Base-by-base conservation (phyloP, 2,329 filamentous ascomycete genomes). In the Colletotrichum filicis region DNA sequence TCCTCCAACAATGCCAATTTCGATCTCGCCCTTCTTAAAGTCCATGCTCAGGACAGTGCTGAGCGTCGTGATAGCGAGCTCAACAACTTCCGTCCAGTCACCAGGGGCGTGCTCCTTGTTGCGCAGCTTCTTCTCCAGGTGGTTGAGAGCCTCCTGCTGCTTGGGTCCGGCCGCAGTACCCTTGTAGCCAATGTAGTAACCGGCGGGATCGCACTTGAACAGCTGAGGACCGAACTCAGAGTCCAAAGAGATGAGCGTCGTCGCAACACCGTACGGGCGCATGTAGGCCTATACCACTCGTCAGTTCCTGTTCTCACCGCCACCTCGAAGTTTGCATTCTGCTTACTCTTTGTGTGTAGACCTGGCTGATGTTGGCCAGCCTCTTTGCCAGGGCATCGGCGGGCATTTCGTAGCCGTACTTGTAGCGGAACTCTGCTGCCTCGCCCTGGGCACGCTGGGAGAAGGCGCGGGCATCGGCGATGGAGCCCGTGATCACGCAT, bases 371-470 rank as follows among this genome's bases (percentile, higher is more conserved):
- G 86, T 99, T 99, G 82, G 97, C 97, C 85, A 99, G 88, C 82
- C 97, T 91, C 91, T 99, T 99, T 76, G 97, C 94, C 80, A 99
- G 87, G 65, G 95, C 97, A 85, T 99, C 97, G 83, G 95, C 97
- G 74, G 97, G 97, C 97, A 99, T 99, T 89, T 99, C 97, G 85
- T 99, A 99, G 80, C 97, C 97, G 83, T 92, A 98, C 87, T 98
- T 98, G 92, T 99, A 99, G 85, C 92, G 92, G 87, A 99, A 99
- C 83, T 99, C 96, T 71, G 96, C 96, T 77, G 97, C 97, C 87
- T 99, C 97, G 79, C 94, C 94, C 86, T 97, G 93, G 76, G 97
- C 97, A 80, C 97, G 92, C 85, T 95, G 94, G 74, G 97, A 94
- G 76, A 95, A 97, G 37, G 97, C 95, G 83, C 97, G 91, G 74